phyloP scores from a whole-genome alignment of 2,329 filamentous ascomycete genomes.

The Aspergillus neotritici region DNA sequence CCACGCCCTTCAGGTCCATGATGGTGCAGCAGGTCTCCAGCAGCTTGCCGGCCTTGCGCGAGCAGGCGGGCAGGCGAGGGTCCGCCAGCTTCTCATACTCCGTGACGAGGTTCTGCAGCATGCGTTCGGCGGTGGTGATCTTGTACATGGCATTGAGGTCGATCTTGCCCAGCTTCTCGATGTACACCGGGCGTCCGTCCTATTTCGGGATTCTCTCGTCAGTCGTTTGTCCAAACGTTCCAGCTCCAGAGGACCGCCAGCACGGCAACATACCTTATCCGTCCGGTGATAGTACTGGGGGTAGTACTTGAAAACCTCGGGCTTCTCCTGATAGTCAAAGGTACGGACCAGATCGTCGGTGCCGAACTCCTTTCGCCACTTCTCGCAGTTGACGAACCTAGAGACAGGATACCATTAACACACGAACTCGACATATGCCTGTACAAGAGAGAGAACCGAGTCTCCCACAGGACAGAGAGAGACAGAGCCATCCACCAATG shows the following conservation, averaged over 20 bases:
- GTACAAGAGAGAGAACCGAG: neutral
- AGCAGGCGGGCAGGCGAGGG: conserved; percentile 89
- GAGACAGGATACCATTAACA: conserved; percentile 2
- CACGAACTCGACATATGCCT: neutral
- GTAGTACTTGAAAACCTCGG: conserved; percentile 82
- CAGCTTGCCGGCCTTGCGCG: conserved; percentile 79
- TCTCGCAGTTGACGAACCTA: conserved; percentile 87
- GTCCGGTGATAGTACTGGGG: conserved; percentile 97
- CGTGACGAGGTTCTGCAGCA: conserved; percentile 91
- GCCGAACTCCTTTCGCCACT: conserved; percentile 82
- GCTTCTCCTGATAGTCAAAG: conserved; percentile 84
- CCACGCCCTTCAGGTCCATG: conserved; percentile 95
- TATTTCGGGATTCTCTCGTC: conserved; percentile 31
- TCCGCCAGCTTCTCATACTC: conserved; percentile 97
- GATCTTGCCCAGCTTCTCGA: conserved; percentile 91
- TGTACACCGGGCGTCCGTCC: conserved; percentile 96
- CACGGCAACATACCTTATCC: conserved; percentile 42
- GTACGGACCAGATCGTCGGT: conserved; percentile 73
- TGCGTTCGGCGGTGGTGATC: conserved; percentile 86
- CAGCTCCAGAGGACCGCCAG: neutral
- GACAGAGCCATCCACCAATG: neutral
- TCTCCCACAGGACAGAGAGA: neutral
- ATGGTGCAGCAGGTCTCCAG: conserved; percentile 98
- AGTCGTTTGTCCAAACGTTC: conserved; percentile 5
- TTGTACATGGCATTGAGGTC: conserved; percentile 85